Conservation (phyloP, 176 grass and related monocot species). For the Aegilops umbellulata region DNA sequence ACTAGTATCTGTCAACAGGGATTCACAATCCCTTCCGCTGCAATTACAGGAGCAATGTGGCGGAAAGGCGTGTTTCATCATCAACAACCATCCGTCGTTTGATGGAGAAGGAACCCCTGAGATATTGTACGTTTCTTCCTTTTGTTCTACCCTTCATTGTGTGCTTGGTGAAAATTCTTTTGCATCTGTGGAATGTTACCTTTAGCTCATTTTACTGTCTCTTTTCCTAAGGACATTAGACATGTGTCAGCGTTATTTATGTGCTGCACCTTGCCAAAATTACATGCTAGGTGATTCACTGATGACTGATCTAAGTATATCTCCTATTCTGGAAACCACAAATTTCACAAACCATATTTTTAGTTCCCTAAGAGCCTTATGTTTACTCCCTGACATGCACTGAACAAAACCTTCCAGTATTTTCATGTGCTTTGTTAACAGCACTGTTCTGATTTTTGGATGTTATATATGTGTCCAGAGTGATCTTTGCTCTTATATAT, state of each 20-base stretch:
- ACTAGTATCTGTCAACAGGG: not conserved
- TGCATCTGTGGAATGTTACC: not conserved
- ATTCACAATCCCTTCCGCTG: not conserved
- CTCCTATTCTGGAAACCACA: not conserved
- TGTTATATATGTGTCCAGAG: not conserved
- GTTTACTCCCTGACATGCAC: not conserved
- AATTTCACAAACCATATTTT: not conserved
- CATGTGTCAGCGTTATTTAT: not conserved
- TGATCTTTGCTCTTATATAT: not conserved
- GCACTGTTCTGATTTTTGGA: not conserved
- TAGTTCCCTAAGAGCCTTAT: not conserved
- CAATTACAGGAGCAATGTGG: constrained; percentile 51
- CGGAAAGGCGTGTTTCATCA: constrained; percentile 58
- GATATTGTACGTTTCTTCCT: constrained; percentile 42
- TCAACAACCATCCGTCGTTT: constrained; percentile 48
- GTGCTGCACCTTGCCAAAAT: not conserved
- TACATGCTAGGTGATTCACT: not conserved
- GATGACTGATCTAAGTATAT: not conserved
- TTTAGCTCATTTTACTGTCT: not conserved
- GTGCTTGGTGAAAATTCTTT: not conserved
- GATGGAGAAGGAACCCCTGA: constrained; percentile 45
- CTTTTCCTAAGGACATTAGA: not conserved
- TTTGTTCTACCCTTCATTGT: not conserved
- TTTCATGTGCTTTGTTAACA: not conserved
- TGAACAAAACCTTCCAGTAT: not conserved